Conservation (phyloP, 202 grass and related monocot species). For the Setaria italica region DNA sequence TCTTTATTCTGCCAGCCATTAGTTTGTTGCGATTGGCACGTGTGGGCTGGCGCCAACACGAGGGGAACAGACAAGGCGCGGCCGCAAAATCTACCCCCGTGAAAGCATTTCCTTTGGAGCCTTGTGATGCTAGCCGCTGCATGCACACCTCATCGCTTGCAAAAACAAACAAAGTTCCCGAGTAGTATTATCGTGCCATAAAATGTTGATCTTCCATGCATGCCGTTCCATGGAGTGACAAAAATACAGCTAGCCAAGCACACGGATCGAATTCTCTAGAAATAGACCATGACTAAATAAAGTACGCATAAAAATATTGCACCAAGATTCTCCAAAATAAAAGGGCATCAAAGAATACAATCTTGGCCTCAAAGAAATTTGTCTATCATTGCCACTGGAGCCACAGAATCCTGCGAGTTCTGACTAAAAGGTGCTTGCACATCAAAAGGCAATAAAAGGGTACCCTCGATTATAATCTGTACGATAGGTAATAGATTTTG, state of each 20-base stretch:
- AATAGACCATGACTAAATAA: slow-evolving; percentile 24
- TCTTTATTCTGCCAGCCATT: slow-evolving; percentile 40
- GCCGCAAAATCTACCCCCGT: slow-evolving; percentile 50
- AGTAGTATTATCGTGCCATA: slow-evolving; percentile 5
- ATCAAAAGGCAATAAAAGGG: no score
- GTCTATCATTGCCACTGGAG: not conserved
- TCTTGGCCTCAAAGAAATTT: not conserved
- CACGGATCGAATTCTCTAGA: slow-evolving; percentile 46
- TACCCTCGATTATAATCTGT: no score
- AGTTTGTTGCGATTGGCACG: slow-evolving; percentile 53
- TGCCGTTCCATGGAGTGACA: slow-evolving; percentile 44
- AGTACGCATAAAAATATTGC: not conserved
- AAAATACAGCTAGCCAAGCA: slow-evolving; percentile 48
- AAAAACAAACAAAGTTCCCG: slow-evolving; percentile 45
- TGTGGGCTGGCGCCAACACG: slow-evolving; percentile 49
- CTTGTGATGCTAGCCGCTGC: slow-evolving; percentile 30
- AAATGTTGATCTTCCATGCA: slow-evolving; percentile 22
- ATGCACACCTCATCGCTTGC: slow-evolving; percentile 47
- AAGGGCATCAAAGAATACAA: not conserved
- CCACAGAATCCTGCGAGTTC: not conserved
- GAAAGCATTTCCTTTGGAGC: slow-evolving; percentile 56
- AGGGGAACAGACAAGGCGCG: slow-evolving; percentile 43
- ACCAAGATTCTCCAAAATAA: slow-evolving; percentile 19
- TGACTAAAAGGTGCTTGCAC: not conserved
- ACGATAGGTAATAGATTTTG: no score